These are phyloP conservation scores for Fusarium chlamydosporum DNA, from an alignment of 2,329 filamentous ascomycete species.

Conservation along the genomic window DNA sequence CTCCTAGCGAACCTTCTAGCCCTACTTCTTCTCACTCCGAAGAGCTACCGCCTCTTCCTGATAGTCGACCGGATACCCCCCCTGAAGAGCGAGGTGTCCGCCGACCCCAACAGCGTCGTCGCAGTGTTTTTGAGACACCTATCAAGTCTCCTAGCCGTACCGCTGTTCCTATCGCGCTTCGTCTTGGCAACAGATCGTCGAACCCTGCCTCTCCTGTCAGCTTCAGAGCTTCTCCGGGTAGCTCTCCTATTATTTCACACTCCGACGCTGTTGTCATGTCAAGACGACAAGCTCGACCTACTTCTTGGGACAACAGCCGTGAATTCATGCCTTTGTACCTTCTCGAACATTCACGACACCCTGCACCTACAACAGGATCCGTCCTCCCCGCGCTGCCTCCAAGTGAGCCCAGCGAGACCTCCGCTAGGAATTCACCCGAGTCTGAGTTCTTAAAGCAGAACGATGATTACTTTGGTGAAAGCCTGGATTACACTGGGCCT, in stretches of 20 bases:
- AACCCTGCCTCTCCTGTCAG: slow-evolving; percentile 60
- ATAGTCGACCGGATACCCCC: slow-evolving; percentile 71
- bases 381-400: slow-evolving; percentile 66
- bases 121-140: slow-evolving; percentile 64
- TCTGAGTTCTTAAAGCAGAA: slow-evolving; percentile 47
- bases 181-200: slow-evolving; percentile 62
- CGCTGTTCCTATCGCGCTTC: slow-evolving; percentile 70
- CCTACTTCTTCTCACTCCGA: slow-evolving; percentile 56
- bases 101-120: slow-evolving; percentile 63
- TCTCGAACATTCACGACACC: slow-evolving; percentile 72
- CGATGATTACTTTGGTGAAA: slow-evolving; percentile 51
- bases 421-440: slow-evolving; percentile 55
- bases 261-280: slow-evolving; percentile 53
- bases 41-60: slow-evolving; percentile 68
- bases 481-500: slow-evolving; percentile 40
- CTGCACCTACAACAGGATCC: slow-evolving; percentile 54
- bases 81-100: slow-evolving; percentile 62
- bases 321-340: slow-evolving; percentile 88
- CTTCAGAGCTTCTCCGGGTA: slow-evolving; percentile 58
- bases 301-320: slow-evolving; percentile 73
- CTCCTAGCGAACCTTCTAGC: slow-evolving; percentile 70
- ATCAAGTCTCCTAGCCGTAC: slow-evolving; percentile 68
- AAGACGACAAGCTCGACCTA: slow-evolving; percentile 64
- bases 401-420: slow-evolving; percentile 60
- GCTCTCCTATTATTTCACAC: slow-evolving; percentile 53